Conservation (phyloP, 2,329 filamentous ascomycete genomes). For the Colletotrichum aenigma region DNA sequence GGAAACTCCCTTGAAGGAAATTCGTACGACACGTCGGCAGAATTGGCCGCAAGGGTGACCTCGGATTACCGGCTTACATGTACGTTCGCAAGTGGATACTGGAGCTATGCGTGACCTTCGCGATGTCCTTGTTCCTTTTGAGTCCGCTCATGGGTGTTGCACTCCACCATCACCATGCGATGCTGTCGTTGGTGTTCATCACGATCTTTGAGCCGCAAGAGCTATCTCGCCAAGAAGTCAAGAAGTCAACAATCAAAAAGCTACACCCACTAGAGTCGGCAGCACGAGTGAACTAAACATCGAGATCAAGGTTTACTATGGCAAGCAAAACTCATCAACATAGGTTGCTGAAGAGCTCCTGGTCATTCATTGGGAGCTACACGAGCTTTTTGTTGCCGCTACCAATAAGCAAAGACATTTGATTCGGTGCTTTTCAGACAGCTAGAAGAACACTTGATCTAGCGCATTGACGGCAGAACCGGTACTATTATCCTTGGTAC, state of each 20-base stretch:
- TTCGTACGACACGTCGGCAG: neutral
- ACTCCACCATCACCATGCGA: neutral
- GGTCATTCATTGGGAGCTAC: neutral
- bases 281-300: too few relatives aligned
- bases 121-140: neutral
- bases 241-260: too few relatives aligned
- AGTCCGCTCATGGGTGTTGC: neutral
- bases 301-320: too few relatives aligned
- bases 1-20: neutral
- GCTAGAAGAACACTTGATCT: neutral
- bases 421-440: neutral
- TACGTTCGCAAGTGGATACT: neutral
- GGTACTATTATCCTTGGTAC: accelerated
- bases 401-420: neutral
- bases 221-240: neutral
- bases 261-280: too few relatives aligned
- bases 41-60: neutral
- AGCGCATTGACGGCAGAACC: neutral
- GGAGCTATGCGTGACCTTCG: neutral
- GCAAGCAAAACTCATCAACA: neutral
- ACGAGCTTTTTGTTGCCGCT: neutral
- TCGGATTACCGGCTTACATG: neutral
- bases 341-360: neutral
- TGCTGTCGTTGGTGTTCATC: neutral
- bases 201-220: accelerated